Percentiles rank a stretch among this genome's conserved stretches.
Conservation (phyloP, 2,329 filamentous ascomycete species). For the Mycosphaerella sp. region DNA sequence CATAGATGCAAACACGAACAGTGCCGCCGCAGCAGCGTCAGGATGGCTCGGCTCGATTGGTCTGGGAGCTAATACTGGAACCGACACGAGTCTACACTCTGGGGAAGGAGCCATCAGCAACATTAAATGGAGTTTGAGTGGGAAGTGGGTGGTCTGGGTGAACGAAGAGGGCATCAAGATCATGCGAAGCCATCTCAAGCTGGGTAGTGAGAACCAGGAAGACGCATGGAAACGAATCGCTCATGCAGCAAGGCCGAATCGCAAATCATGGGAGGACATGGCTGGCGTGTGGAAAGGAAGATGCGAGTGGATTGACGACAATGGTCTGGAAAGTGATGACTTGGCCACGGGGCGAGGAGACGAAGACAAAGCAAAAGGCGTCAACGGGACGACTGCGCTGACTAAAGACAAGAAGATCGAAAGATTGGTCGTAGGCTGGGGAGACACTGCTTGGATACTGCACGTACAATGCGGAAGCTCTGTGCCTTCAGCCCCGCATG, state of each 20-base stretch:
- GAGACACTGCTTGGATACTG: slow-evolving; percentile 91
- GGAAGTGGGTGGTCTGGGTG: slow-evolving; percentile 88
- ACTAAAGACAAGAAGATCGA: slow-evolving; percentile 46
- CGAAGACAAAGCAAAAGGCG: slow-evolving; percentile 22
- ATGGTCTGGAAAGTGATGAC: slow-evolving; percentile 67
- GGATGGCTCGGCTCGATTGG: slow-evolving; percentile 91
- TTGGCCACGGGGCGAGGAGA: slow-evolving; percentile 39
- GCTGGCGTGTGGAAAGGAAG: slow-evolving; percentile 89
- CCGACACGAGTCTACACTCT: slow-evolving; percentile 80
- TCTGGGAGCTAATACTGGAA: slow-evolving; percentile 65
- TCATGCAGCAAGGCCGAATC: slow-evolving; percentile 82
- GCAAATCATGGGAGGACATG: slow-evolving; percentile 91
- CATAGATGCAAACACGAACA: slow-evolving; percentile 78
- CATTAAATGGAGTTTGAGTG: slow-evolving; percentile 91
- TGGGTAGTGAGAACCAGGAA: slow-evolving; percentile 70
- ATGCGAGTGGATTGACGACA: slow-evolving; percentile 87
- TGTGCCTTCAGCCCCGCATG: slow-evolving; percentile 56
- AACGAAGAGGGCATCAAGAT: slow-evolving; percentile 98
- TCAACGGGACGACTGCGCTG: slow-evolving; percentile 24
- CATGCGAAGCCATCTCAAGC: slow-evolving; percentile 80
- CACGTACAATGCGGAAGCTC: slow-evolving; percentile 71
- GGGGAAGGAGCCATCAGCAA: slow-evolving; percentile 87
- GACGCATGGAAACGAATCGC: slow-evolving; percentile 92
- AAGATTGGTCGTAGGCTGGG: slow-evolving; percentile 89
- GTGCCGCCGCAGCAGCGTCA: slow-evolving; percentile 69